phyloP scores from a whole-genome alignment of 208 protist species.

The Leishmania lainsoni region DNA sequence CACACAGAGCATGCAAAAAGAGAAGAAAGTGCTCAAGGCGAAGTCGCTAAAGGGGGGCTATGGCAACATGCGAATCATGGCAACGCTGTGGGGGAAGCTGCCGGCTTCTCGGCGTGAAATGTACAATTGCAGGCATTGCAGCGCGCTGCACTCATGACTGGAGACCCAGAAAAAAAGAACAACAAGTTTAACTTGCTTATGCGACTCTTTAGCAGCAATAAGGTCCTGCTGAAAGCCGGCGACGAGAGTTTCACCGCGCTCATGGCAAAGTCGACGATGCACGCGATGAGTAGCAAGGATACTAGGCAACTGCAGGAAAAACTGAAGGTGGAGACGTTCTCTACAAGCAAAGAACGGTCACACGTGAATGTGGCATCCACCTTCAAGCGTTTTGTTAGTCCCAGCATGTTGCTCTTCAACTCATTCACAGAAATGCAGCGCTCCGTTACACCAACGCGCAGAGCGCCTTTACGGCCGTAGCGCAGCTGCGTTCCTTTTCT shows the following conservation, averaged over 20 bases:
- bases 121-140: constrained; percentile 58
- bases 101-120: constrained; percentile 18
- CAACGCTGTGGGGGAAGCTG: constrained; percentile 45
- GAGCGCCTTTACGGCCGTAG: constrained; percentile 43
- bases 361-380: background rate
- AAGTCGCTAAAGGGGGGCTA: constrained; percentile 37
- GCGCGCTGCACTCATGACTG: constrained; percentile 19
- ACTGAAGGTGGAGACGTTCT: constrained; percentile 17
- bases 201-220: constrained; percentile 42
- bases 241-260: constrained; percentile 51
- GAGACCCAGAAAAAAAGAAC: constrained; percentile 44
- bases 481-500: constrained; percentile 32
- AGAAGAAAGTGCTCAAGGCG: constrained; percentile 34
- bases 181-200: constrained; percentile 79
- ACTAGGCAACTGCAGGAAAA: constrained; percentile 33
- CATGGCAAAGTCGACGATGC: constrained; percentile 58
- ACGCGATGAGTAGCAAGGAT: constrained; percentile 39
- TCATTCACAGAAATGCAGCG: constrained; percentile 87
- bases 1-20: constrained; percentile 37
- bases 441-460: constrained; percentile 63
- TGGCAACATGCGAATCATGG: constrained; percentile 51
- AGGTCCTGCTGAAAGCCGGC: constrained; percentile 42
- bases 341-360: background rate
- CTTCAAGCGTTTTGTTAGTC: constrained; percentile 26
- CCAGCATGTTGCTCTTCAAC: constrained; percentile 70